These are phyloP conservation scores for Aspergillus cejpii DNA, from an alignment of 2,329 filamentous ascomycete genomes.

Conservation along the genomic window DNA sequence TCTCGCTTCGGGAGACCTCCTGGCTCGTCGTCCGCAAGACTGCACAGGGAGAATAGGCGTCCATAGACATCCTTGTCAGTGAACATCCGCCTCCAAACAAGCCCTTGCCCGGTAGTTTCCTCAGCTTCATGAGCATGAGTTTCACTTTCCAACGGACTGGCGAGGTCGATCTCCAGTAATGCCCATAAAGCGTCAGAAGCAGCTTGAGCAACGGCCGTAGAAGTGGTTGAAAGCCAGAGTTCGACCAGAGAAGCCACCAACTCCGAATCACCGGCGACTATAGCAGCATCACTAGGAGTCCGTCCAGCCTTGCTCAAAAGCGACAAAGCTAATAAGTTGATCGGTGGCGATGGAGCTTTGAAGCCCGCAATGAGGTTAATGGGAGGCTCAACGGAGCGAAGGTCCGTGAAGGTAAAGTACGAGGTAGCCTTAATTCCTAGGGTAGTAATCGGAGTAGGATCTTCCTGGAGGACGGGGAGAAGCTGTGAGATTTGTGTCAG, in stretches of 20 bases:
- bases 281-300: conserved; percentile 49
- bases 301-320: conserved; percentile 52
- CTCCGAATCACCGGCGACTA: conserved; percentile 51
- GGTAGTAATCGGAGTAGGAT: conserved; percentile 50
- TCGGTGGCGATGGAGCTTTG: conserved; percentile 44
- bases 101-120: conserved; percentile 37
- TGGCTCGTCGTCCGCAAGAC: conserved; percentile 35
- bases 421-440: conserved; percentile 47
- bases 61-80: conserved; percentile 54
- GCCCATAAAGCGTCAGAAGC: conserved; percentile 49
- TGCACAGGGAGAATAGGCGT: conserved; percentile 51
- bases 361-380: conserved; percentile 53
- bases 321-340: conserved; percentile 52
- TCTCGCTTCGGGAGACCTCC: conserved; percentile 44
- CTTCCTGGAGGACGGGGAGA: conserved; percentile 50
- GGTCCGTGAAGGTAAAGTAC: conserved; percentile 46
- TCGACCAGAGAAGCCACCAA: conserved; percentile 51
- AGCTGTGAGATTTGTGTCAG: conserved; percentile 46
- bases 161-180: conserved; percentile 47
- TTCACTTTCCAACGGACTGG: conserved; percentile 26
- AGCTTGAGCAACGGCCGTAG: conserved; percentile 50
- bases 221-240: conserved; percentile 53
- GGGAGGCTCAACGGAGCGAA: conserved; percentile 44
- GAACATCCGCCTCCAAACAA: conserved; percentile 58
- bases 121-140: conserved; percentile 17